phyloP scores from a whole-genome alignment of 169 alveolate genomes.

The Ichthyophthirius multifiliis region DNA sequence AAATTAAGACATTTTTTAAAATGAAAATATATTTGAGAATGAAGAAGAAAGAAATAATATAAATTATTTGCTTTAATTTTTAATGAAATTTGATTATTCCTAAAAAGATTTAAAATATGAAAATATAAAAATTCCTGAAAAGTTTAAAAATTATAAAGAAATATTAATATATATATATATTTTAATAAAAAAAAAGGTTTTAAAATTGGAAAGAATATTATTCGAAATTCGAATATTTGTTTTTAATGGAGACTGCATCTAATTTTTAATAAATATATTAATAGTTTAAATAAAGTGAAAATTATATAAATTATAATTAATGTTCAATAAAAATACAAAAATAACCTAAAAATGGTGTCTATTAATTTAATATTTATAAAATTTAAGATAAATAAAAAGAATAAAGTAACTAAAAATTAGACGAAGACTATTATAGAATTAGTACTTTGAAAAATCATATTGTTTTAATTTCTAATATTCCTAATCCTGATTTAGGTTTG shows the following conservation, averaged over 20 bases:
- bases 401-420: neutral
- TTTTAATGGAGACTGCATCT: neutral
- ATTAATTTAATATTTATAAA: neutral
- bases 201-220: neutral
- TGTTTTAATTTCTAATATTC: neutral
- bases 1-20: no score
- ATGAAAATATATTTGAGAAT: no score
- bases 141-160: no score
- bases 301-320: neutral
- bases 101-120: no score
- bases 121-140: no score
- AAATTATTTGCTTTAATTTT: no score
- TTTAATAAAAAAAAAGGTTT: neutral
- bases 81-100: no score
- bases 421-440: neutral
- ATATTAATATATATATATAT: no score
- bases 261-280: neutral
- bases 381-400: neutral
- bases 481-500: neutral
- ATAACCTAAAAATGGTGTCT: neutral
- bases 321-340: neutral
- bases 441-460: neutral
- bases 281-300: neutral
- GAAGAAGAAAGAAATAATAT: no score
- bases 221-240: neutral